These are phyloP conservation scores for Pelargonium nanum DNA, from an alignment of 345 rosid genomes.

Conservation along the genomic window DNA sequence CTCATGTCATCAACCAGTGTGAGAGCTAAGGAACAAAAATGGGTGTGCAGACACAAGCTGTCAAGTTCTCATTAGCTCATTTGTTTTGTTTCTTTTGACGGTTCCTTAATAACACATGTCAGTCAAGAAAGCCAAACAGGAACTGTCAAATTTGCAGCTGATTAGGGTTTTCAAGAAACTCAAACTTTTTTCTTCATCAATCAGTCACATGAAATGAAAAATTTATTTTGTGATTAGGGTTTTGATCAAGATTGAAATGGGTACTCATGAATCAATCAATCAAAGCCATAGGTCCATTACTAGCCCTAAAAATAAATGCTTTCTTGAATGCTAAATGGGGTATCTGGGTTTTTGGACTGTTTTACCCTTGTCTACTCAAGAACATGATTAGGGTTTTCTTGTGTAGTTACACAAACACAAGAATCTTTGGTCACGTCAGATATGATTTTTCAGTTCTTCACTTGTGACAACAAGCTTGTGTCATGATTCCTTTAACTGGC, in stretches of 20 bases:
- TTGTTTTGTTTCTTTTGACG: too few species aligned
- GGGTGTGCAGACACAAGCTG: too few species aligned
- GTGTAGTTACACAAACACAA: constrained; percentile 10
- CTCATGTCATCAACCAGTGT: too few species aligned
- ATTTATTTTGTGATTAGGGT: not conserved
- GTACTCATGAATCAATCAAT: not conserved
- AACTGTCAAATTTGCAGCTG: not conserved
- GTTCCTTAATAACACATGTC: too few species aligned
- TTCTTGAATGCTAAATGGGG: not conserved
- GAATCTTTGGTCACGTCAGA: constrained; percentile 39
- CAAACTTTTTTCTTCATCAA: not conserved
- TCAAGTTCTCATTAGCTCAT: too few species aligned
- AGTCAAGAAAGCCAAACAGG: not conserved
- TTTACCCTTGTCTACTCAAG: constrained; percentile 1
- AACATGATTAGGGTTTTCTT: constrained; percentile 9
- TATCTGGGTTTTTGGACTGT: not conserved
- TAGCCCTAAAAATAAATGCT: not conserved
- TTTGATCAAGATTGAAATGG: not conserved
- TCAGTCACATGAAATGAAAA: not conserved
- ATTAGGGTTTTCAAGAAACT: not conserved
- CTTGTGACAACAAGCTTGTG: constrained; percentile 16
- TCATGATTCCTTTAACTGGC: constrained; percentile 16
- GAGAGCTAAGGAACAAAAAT: too few species aligned
- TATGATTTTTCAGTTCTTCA: constrained; percentile 25
- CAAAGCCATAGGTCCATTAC: not conserved